Evolutionary conservation across 345 rosid genomes (phyloP), one percentile per base, ranked within the genome.

Genomic region (Brassica rapa): DNA sequence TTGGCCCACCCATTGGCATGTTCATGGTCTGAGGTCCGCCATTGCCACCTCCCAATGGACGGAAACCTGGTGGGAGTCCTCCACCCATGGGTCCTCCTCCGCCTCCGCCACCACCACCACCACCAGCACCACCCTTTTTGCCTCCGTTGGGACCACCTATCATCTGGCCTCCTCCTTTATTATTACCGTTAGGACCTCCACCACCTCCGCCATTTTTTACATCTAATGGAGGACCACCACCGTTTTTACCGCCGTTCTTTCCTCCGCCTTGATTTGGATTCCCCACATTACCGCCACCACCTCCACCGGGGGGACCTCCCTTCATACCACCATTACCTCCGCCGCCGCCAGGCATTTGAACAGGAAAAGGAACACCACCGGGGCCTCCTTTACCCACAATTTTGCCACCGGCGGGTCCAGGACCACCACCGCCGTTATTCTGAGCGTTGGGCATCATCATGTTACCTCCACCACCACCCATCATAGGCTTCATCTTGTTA

Each of bases 401-500:
- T 6, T 53, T 53, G 10, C 81, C 88, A 4, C 89, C 94, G 30
- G 77, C 83, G 30, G 88, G 87, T 32, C 77, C 86, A 59, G 75
- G 76, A 53, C 60, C 41, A 53, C 24, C 80, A 73, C 82, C 85
- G n/a, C 70, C 85, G 16, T 79, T 87, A 73, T 86, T 88, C 4
- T 84, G 89, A 16, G 84, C 81, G 76, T 85, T 83, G 56, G 81
- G 85, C 93, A 88, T 77, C 88, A 80, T 80, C 83, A 70, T 75
- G 76, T 75, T 70, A 64, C 78, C 89, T 1, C 81, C 88, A 63
- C 8, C 8, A 10, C 83, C 60, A n/a, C 82, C 82, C 87, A 83
- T 83, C 85, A 83, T 82, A 30, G 90, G 87, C 60, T 90, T 93
- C 90, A 78, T 87, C 84, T 87, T 87, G 73, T 68, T 85, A 29